A percentile compares a stretch with the other conserved stretches of the same genome.
Evolutionary conservation across 495 filamentous ascomycete genomes (phyloP).

Genomic region (Aspergillus indologenus): DNA sequence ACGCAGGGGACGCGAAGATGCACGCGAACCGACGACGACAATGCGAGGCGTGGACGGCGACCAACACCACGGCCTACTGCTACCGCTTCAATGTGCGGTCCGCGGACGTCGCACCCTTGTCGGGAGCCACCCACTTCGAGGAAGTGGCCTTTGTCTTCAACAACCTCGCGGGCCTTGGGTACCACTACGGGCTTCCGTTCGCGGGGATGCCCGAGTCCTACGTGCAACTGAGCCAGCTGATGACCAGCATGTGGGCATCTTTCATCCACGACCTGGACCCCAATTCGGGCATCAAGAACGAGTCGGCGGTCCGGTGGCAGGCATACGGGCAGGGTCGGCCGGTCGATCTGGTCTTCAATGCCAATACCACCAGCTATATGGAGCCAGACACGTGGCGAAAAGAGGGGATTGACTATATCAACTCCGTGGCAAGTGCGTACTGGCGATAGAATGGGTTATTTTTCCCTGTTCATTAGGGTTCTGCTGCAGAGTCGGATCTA

Average conservation of each 20-base stretch:
- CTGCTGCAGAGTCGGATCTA: background rate
- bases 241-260: slow-evolving; percentile 53
- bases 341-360: slow-evolving; percentile 46
- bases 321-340: slow-evolving; percentile 38
- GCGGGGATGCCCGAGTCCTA: slow-evolving; percentile 43
- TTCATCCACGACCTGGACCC: slow-evolving; percentile 52
- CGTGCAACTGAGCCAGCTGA: slow-evolving; percentile 44
- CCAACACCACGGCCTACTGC: slow-evolving; percentile 51
- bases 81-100: slow-evolving; percentile 59
- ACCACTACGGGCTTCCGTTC: slow-evolving; percentile 49
- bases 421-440: slow-evolving; percentile 15
- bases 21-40: slow-evolving; percentile 54
- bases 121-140: slow-evolving; percentile 55
- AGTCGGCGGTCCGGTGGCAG: slow-evolving; percentile 35
- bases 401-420: slow-evolving; percentile 41
- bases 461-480: background rate
- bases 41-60: slow-evolving; percentile 49
- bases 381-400: slow-evolving; percentile 49
- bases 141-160: slow-evolving; percentile 62
- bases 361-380: slow-evolving; percentile 46
- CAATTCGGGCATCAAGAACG: slow-evolving; percentile 25
- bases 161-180: slow-evolving; percentile 51
- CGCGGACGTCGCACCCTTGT: slow-evolving; percentile 30
- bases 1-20: slow-evolving; percentile 54
- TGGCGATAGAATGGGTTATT: background rate